phyloP scores from a whole-genome alignment of 1,284 basidiomycete genomes.

The Puccinia polysora region DNA sequence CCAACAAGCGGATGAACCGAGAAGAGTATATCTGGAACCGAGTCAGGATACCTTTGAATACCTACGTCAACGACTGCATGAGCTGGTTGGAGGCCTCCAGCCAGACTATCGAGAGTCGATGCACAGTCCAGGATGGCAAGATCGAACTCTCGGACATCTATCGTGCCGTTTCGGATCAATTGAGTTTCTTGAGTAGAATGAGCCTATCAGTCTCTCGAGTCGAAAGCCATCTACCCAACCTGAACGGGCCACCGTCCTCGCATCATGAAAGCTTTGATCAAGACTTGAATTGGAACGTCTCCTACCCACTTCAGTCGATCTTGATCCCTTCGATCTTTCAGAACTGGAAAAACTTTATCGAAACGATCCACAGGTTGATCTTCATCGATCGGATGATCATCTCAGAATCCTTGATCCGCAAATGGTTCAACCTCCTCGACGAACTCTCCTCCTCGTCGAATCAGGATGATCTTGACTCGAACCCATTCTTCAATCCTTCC shows the following conservation, averaged over 20 bases:
- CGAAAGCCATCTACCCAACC: constrained; percentile 17
- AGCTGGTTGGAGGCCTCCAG: constrained; percentile 1
- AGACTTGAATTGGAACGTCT: constrained; percentile 24
- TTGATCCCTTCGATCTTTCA: constrained; percentile 34
- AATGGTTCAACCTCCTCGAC: constrained; percentile 36
- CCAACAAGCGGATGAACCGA: constrained; percentile 25
- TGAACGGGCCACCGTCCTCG: constrained; percentile 4
- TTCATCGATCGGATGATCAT: constrained; percentile 30
- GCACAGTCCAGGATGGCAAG: neutral
- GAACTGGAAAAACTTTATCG: constrained; percentile 29
- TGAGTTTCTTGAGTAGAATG: constrained; percentile 11
- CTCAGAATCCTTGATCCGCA: constrained; percentile 39
- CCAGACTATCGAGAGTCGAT: constrained; percentile 13
- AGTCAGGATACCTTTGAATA: constrained; percentile 24
- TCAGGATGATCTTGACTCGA: neutral
- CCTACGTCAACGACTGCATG: constrained; percentile 39
- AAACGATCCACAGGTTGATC: constrained; percentile 21
- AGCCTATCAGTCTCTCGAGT: constrained; percentile 25
- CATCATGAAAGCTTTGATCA: constrained; percentile 11
- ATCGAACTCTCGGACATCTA: constrained; percentile 28
- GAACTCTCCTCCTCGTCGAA: constrained; percentile 11
- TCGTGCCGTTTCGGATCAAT: constrained; percentile 17
- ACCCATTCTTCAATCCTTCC: neutral
- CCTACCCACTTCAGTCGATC: constrained; percentile 26
- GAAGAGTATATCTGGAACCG: constrained; percentile 41